Conservation (phyloP, 2,329 filamentous ascomycete species). For the Lachnellula subtilissima region DNA sequence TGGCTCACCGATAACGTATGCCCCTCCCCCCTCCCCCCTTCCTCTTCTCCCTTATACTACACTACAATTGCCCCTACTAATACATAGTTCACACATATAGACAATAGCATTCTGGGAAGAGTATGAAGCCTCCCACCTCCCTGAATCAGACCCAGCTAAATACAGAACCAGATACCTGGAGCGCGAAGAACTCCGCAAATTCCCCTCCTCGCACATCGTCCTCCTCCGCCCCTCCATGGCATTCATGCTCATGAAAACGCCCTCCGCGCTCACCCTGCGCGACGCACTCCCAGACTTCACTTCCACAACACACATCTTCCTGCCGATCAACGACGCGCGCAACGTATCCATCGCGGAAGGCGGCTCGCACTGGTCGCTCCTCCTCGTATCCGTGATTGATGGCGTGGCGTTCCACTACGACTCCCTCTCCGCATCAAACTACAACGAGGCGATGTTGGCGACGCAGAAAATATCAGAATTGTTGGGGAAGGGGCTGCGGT, state of each 20-base stretch:
- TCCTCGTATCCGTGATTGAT: constrained; percentile 84
- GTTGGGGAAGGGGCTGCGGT: constrained; percentile 62
- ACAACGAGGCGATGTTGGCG: constrained; percentile 64
- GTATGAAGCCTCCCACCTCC: constrained; percentile 41
- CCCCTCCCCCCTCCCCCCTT: constrained; percentile 12
- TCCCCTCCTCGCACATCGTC: constrained; percentile 78
- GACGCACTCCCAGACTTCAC: constrained; percentile 76
- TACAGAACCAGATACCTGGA: constrained; percentile 64
- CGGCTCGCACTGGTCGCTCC: constrained; percentile 89
- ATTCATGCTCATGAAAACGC: constrained; percentile 79
- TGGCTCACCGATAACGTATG: constrained; percentile 94
- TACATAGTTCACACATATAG: constrained; percentile 44
- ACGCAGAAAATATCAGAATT: constrained; percentile 65
- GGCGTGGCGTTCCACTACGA: constrained; percentile 96
- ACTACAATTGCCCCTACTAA: constrained; percentile 6
- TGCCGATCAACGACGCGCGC: constrained; percentile 86
- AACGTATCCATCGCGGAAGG: constrained; percentile 76
- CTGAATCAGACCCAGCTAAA: constrained; percentile 15
- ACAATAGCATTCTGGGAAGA: constrained; percentile 99
- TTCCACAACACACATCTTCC: constrained; percentile 83
- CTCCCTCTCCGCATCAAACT: constrained; percentile 72
- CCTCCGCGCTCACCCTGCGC: constrained; percentile 49
- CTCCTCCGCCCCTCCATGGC: constrained; percentile 91
- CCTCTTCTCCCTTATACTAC: constrained; percentile 2
- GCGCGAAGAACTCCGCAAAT: constrained; percentile 75